phyloP scores from a whole-genome alignment of 371 early-diverging fungal genomes.

The Rhizomucor pusillus region DNA sequence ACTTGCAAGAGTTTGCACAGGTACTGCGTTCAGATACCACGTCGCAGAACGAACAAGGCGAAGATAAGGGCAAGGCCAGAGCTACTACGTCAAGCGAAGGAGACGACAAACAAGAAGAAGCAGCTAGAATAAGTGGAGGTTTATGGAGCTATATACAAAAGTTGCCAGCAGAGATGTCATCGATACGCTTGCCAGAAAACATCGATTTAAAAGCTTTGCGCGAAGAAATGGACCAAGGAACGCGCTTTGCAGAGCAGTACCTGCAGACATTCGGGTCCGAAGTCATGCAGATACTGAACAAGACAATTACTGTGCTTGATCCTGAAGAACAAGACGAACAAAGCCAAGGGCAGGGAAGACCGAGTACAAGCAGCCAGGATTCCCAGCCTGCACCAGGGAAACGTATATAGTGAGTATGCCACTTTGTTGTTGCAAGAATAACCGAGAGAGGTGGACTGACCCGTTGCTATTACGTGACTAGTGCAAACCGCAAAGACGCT shows the following conservation, averaged over 20 bases:
- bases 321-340: slow-evolving; percentile 25
- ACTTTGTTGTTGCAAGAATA: neutral
- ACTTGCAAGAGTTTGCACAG: slow-evolving; percentile 45
- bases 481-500: slow-evolving; percentile 44
- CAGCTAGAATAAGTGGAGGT: neutral
- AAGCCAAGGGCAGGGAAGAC: neutral
- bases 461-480: too few species aligned
- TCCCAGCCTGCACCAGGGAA: too few species aligned
- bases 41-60: neutral
- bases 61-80: neutral
- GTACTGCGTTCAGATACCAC: slow-evolving; percentile 38
- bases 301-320: slow-evolving; percentile 34
- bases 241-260: slow-evolving; percentile 50
- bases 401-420: slow-evolving; percentile 27
- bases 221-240: slow-evolving; percentile 41
- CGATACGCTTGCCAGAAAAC: slow-evolving; percentile 41
- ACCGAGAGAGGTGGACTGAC: too few species aligned
- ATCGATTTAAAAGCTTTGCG: slow-evolving; percentile 36
- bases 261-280: slow-evolving; percentile 46
- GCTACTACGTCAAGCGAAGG: neutral
- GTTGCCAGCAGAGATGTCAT: slow-evolving; percentile 24
- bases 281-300: slow-evolving; percentile 32
- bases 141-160: neutral
- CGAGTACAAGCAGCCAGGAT: slow-evolving; percentile 9
- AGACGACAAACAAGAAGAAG: neutral